Evolutionary conservation across 1,139 yeast species (phyloP), one percentile per base, ranked within the genome.

Genomic region (Lodderomyces beijingensis): DNA sequence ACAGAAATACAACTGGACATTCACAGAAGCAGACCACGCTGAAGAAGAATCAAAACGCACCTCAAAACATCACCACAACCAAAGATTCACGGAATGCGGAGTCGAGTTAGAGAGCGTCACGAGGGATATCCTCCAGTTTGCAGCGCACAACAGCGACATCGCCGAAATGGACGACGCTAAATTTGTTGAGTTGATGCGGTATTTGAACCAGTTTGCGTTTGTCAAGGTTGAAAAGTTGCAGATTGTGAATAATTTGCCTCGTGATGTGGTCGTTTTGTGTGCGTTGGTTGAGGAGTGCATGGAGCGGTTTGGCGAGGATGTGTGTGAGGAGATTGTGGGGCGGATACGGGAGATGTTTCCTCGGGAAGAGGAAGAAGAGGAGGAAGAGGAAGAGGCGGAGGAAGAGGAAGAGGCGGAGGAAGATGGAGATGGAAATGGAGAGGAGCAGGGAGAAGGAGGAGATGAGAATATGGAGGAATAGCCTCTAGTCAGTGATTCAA

Each of bases 201-300:
- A 61, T 25, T 62, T 84, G 36, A 73, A 79, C 40, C 53, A 61
- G 20, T 77, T 70, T 43, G 71, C 71, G 21, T 63, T 91, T 41
- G 88, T 84, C 57, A 84, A 86, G 54, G 80, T 85, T 14, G 98
- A 91, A 51, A 79, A 82, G 48, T 62, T 91, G 26, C 96, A 89
- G 57, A 75, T 91, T 23, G 71, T 88, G 38, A 89, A 91, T 55
- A 65, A 78, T 4, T 70, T 88, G 26, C 97, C 97, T 1, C 64
- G 81, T 31, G 76, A 88, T 2, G 61, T 86, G 67, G 96, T 88
- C 3, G 81, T 77, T 26, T 66, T 91, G 36, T 87, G 78, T 54
- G 70, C 91, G 0, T 64, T 89, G 27, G 79, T 91, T 3, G 98
- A 91, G 50, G 97, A 91, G 54, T 89, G 96, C 55, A 97, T 89